phyloP scores from a whole-genome alignment of 345 rosid genomes.

The Populus deltoides region DNA sequence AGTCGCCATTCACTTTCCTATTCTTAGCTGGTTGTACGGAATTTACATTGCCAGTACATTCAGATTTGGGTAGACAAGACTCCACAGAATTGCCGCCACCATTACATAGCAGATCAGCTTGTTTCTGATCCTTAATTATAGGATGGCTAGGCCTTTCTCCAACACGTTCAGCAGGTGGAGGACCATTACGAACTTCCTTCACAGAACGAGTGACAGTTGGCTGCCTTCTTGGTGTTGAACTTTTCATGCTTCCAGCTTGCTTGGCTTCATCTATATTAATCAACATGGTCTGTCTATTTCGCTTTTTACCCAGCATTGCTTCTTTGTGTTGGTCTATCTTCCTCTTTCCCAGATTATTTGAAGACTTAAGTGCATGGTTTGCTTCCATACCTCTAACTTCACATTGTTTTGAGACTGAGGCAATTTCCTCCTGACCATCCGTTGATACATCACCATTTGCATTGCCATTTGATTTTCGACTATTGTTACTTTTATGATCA shows the following conservation, averaged over 20 bases:
- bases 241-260: constrained; percentile 75
- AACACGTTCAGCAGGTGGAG: constrained; percentile 46
- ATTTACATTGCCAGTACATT: constrained; percentile 62
- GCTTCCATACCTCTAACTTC: constrained; percentile 86
- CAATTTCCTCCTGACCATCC: constrained; percentile 50
- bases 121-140: constrained; percentile 56
- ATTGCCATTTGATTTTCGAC: constrained; percentile 45
- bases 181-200: constrained; percentile 60
- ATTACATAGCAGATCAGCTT: constrained; percentile 46
- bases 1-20: constrained; percentile 58
- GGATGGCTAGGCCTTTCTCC: constrained; percentile 51
- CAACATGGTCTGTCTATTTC: constrained; percentile 86
- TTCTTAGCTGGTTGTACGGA: constrained; percentile 47
- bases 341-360: constrained; percentile 73
- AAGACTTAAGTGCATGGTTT: constrained; percentile 60
- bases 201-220: constrained; percentile 63
- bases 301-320: constrained; percentile 96
- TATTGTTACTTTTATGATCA: constrained; percentile 41
- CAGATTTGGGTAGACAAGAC: constrained; percentile 51
- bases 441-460: constrained; percentile 33
- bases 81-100: constrained; percentile 53
- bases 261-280: constrained; percentile 90
- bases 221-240: constrained; percentile 76
- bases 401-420: constrained; percentile 49
- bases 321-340: constrained; percentile 90